These are phyloP conservation scores for Helminthosporium solani DNA, from an alignment of 2,329 filamentous ascomycete genomes.

Conservation along the genomic window DNA sequence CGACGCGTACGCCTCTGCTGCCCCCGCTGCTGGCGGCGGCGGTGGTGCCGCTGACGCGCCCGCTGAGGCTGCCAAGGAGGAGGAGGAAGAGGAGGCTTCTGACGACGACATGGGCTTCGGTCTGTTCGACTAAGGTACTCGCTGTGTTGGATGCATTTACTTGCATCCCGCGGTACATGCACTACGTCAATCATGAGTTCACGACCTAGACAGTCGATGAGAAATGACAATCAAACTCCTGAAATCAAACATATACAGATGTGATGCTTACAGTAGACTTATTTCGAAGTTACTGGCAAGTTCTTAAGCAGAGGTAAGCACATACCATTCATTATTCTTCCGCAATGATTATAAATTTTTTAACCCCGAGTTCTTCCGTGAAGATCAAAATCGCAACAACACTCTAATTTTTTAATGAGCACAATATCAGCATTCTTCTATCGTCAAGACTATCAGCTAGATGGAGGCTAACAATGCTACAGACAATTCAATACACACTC, in stretches of 20 bases:
- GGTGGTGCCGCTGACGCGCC: constrained; percentile 51
- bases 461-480: constrained; percentile 20
- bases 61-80: constrained; percentile 46
- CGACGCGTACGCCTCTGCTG: constrained; percentile 86
- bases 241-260: constrained; percentile 2
- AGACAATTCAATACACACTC: constrained; percentile 12
- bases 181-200: constrained; percentile 23
- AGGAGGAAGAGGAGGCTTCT: constrained; percentile 58
- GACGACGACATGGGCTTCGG: constrained; percentile 57
- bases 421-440: constrained; percentile 8
- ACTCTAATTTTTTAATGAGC: constrained; percentile 74
- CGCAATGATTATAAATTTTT: constrained; percentile 65
- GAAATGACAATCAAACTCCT: constrained; percentile 29
- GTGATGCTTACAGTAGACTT: constrained; percentile 28
- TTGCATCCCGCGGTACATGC: constrained; percentile 21
- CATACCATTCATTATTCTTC: constrained; percentile 3
- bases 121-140: constrained; percentile 53
- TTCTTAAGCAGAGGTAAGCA: constrained; percentile 38
- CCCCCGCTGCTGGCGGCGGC: constrained; percentile 61
- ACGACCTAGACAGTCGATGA: constrained; percentile 36
- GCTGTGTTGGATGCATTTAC: constrained; percentile 20
- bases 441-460: neutral
- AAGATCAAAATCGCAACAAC: constrained; percentile 65
- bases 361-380: constrained; percentile 63
- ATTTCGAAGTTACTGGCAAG: constrained; percentile 11